Evolutionary conservation across 495 filamentous ascomycete species (phyloP), one percentile per base, ranked within the genome.

Genomic region (Sabuloglossum arenarium): DNA sequence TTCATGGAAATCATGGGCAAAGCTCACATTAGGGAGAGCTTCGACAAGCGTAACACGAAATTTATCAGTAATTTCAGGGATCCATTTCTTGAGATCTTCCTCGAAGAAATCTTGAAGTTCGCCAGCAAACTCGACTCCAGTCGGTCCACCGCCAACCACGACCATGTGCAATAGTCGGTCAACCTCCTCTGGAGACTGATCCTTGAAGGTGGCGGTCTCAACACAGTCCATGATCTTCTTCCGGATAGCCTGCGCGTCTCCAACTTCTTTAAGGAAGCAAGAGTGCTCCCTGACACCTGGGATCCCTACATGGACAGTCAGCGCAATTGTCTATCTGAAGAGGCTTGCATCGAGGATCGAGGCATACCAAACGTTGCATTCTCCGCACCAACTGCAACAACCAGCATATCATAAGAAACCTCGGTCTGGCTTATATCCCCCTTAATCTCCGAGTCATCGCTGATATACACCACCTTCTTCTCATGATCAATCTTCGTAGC

Each of bases 141-240:
- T 98, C 25, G 91, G 91, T 61, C 91, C 91, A 71, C 91, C 91
- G 64, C 91, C 91, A 54, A 99, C 91, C 25, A 99, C 93, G 58
- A 97, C 91, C 90, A 96, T 97, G 75, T 97, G 93, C 65, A 99
- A 74, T 56, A 99, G 80, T 58, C 91, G 88, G 69, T 93, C 82
- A 62, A 89, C 72, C 70, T 99, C 91, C 60, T 94, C 86, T 8
- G 74, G 73, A n/a, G 77, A 75, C 71, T 97, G 93, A 63, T 89
- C 89, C 79, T 96, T 97, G 82, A 99, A 97, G 65, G 84, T 88
- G 43, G 91, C 90, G 12, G 88, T 96, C 73, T 99, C 91, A 59
- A 94, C 85, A 66, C 93, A 97, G 74, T 99, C 93, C 91, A 99
- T 97, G 73, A 99, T 93, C 68, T 86, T 85, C 73, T 87, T 95